Conservation (phyloP, 176 grass and related monocot species). For the Aegilops tauschii region DNA sequence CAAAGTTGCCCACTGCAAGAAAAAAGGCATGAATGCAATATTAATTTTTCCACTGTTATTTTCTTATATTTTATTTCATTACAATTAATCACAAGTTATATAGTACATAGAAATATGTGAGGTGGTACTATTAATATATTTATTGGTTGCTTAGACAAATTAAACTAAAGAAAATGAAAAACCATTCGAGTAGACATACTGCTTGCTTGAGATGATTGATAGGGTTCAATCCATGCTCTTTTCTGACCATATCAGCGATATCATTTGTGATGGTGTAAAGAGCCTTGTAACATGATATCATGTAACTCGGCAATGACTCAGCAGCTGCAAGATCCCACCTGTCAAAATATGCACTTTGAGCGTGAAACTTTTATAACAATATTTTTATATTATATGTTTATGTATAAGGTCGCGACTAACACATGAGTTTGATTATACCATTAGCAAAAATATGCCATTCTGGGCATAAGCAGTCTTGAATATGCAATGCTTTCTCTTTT, state of each 20-base stretch:
- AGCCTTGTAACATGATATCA: constrained; percentile 50
- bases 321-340: constrained; percentile 49
- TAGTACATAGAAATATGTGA: not conserved
- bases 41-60: not conserved
- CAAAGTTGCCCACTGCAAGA: constrained; percentile 49
- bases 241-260: constrained; percentile 28
- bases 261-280: constrained; percentile 50
- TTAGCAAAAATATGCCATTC: no score
- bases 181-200: constrained; percentile 11
- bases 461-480: no score
- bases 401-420: no score
- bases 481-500: no score
- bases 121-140: not conserved
- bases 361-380: not conserved
- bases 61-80: not conserved
- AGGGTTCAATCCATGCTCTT: constrained; percentile 50
- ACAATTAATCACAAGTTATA: not conserved
- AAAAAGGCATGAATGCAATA: not conserved
- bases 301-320: constrained; percentile 48
- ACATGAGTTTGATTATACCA: not conserved
- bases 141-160: not conserved
- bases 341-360: not conserved
- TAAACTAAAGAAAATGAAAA: not conserved
- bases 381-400: no score
- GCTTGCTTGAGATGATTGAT: constrained; percentile 35